Evolutionary conservation across 768 basidiomycete species (phyloP).

Genomic region (Collybia sp.): DNA sequence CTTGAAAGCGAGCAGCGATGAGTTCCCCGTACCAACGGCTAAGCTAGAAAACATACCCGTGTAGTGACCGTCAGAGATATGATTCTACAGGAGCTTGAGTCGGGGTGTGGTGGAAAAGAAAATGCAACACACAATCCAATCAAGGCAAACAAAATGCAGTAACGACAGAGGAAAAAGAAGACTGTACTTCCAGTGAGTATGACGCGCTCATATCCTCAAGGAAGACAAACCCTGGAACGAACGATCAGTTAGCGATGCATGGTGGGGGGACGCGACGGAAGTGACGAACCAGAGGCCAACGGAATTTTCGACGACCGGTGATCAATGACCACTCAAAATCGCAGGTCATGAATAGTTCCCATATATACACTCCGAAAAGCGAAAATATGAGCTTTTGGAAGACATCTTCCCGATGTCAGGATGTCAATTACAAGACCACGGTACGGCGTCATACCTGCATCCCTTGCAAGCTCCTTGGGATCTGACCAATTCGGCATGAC

Average conservation of each 20-base stretch:
- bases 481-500: constrained; percentile 49
- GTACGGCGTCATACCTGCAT: constrained; percentile 26
- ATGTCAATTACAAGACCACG: no score
- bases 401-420: constrained; percentile 32
- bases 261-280: no score
- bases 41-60: constrained; percentile 25
- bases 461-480: constrained; percentile 36
- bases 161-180: constrained; percentile 68
- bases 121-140: constrained; percentile 44
- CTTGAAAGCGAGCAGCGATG: constrained; percentile 20
- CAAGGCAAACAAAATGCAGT: constrained; percentile 65
- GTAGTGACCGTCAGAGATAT: constrained; percentile 49
- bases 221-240: no score
- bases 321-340: constrained; percentile 68
- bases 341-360: constrained; percentile 61
- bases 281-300: constrained; percentile 63
- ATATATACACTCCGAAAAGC: constrained; percentile 63
- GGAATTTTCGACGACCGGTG: constrained; percentile 49
- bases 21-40: constrained; percentile 3
- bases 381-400: constrained; percentile 57
- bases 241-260: no score
- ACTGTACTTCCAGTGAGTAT: constrained; percentile 20
- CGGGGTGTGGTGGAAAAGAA: background rate
- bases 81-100: constrained; percentile 34
- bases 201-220: no score